Base-by-base conservation (phyloP, 768 basidiomycete genomes). In the Pleurotus tuber-regium region DNA sequence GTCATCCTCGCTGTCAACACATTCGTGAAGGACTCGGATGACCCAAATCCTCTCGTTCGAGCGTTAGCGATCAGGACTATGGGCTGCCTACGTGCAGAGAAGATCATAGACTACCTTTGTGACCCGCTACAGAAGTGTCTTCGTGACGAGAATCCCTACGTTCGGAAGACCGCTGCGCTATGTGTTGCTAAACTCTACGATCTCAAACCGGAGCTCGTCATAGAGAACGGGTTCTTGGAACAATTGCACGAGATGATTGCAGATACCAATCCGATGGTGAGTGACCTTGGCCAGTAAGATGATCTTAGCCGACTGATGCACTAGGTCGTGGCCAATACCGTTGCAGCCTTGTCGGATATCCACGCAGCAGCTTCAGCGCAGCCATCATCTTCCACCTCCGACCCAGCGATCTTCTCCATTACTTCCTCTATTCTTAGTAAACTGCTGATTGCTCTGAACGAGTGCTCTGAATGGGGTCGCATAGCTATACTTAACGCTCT, bases 1-100 rank as follows among this genome's bases (percentile, higher is more conserved):
- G 95, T 98, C 70, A 98, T 99, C 64, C 80, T 99, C 40, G 97
- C 97, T 24, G 97, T 99, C 54, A 99, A 98, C 65, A 99, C 96
- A 6, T 98, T 99, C 65, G 97, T 99, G 57, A 84, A 97, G 77
- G 97, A 99, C 68, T 86, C 93, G 0, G 93, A 95, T 58, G 97
- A 98, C 65, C 84, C 91, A 8, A 98, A 99, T 62, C 97, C 97
- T 0, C 89, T 98, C 50, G 90, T 98, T 21, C 86, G 97, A 44
- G 97, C 97, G 0, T 79, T 99, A 50, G 89, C 97, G 28, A 98
- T 98, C 65, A 85, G 96, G 30, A 99, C 97, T 7, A 99, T 99
- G 97, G 94, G 93, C 28, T 90, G 91, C 63, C 71, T 99, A 42
- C 89, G 95, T 35, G 95, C 96, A 7, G 97, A 98, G 68, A 98